phyloP scores from a whole-genome alignment of 192 early-diverging fungal genomes.

The Geranomyces michiganensis region DNA sequence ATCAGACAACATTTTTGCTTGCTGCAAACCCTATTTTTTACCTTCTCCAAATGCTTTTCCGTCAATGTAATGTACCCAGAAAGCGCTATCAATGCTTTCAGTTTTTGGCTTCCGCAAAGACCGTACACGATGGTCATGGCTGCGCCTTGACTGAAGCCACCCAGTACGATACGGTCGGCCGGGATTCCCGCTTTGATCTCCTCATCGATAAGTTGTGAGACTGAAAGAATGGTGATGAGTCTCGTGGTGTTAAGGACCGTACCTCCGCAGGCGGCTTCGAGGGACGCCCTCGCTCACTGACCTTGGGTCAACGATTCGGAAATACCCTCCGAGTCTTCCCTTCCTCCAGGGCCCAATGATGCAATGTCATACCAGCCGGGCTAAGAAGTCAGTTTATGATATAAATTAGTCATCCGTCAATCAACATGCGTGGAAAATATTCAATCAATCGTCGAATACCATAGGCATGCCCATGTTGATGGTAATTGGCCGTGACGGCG shows the following conservation, averaged over 20 bases:
- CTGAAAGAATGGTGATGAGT: conserved; percentile 18
- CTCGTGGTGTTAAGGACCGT: too few species aligned
- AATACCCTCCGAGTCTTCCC: conserved; percentile 77
- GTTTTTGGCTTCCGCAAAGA: conserved; percentile 68
- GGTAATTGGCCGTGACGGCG: conserved; percentile 59
- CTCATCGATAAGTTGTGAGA: conserved; percentile 62
- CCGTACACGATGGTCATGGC: conserved; percentile 74
- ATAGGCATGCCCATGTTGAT: conserved; percentile 80
- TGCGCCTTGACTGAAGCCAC: conserved; percentile 91
- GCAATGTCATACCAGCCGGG: conserved; percentile 93
- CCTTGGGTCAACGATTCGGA: conserved; percentile 55
- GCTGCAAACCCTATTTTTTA: conserved; percentile 10
- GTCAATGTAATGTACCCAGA: conserved; percentile 79
- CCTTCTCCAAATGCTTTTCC: conserved; percentile 45
- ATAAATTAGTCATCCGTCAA: too few species aligned
- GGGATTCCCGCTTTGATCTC: conserved; percentile 83
- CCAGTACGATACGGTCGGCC: conserved; percentile 82
- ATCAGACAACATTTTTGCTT: too few species aligned
- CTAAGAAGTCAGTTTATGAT: too few species aligned
- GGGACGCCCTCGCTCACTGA: conserved; percentile 1
- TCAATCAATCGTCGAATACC: conserved; percentile 9
- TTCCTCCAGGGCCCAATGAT: conserved; percentile 37
- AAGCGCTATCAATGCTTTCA: conserved; percentile 72
- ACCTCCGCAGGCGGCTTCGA: not conserved
- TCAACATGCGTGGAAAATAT: too few species aligned